phyloP scores from a whole-genome alignment of 2,329 filamentous ascomycete species.

The Alternaria ventricosa region DNA sequence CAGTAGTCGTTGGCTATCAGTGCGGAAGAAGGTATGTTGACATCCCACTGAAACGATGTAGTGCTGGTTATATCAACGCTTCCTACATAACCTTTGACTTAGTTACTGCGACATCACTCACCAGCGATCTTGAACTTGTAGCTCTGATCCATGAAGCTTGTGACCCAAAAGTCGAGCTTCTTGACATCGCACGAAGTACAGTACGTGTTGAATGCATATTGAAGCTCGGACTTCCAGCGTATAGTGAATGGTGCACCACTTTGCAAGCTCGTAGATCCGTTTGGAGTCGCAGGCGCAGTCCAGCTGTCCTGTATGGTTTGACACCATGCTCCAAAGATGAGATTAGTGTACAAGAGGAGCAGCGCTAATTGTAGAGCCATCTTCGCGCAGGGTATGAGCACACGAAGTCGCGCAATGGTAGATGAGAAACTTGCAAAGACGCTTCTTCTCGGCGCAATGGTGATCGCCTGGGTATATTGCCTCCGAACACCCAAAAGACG shows the following conservation, averaged over 20 bases:
- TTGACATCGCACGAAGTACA: conserved; percentile 14
- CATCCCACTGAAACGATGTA: conserved; percentile 21
- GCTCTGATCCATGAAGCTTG: conserved; percentile 13
- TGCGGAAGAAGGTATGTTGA: conserved; percentile 20
- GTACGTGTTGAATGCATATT: conserved; percentile 8
- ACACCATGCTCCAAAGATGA: conserved; percentile 14
- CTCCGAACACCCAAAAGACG: not conserved
- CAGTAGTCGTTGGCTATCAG: conserved; percentile 17
- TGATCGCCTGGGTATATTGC: not conserved
- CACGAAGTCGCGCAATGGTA: not conserved
- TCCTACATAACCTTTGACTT: conserved; percentile 9
- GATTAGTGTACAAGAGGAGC: conserved; percentile 1
- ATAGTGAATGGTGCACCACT: conserved; percentile 19
- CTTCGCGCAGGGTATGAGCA: not conserved
- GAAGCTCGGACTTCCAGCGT: conserved; percentile 19
- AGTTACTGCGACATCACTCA: conserved; percentile 1
- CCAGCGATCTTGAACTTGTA: conserved; percentile 22
- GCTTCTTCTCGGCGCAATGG: not conserved
- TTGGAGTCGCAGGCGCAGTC: conserved; percentile 23
- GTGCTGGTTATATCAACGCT: conserved; percentile 18
- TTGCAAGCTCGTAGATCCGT: conserved; percentile 20
- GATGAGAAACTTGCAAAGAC: not conserved
- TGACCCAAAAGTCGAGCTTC: conserved; percentile 25
- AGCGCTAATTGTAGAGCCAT: conserved; percentile 7
- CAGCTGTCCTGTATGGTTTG: conserved; percentile 24